Percentiles rank a stretch among this genome's conserved stretches.
phyloP scores from a whole-genome alignment of 2,329 filamentous ascomycete species.

The Paraphaeosphaeria sporulosa region DNA sequence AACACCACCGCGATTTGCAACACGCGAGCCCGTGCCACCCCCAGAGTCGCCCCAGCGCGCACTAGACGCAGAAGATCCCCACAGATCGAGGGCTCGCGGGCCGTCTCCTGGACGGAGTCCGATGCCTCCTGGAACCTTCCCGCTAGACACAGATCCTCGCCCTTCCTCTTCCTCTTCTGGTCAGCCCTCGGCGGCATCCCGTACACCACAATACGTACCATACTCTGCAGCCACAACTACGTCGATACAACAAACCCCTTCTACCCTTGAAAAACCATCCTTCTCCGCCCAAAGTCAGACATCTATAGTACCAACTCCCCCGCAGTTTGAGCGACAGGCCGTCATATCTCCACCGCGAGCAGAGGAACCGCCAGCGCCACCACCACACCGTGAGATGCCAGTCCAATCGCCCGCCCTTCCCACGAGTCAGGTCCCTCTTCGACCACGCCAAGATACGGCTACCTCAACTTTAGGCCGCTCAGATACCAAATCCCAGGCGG shows the following conservation, averaged over 20 bases:
- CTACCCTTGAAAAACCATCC: conserved; percentile 26
- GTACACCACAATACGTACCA: conserved; percentile 33
- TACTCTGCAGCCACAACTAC: conserved; percentile 24
- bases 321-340: conserved; percentile 30
- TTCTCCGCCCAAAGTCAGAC: conserved; percentile 27
- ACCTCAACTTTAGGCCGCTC: conserved; percentile 34
- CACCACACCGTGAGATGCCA: too few species aligned
- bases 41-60: conserved; percentile 24
- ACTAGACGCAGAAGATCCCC: conserved; percentile 36
- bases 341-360: conserved; percentile 19
- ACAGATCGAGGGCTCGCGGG: conserved; percentile 39
- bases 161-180: conserved; percentile 39
- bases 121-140: conserved; percentile 35
- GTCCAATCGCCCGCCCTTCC: conserved; percentile 19
- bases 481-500: conserved; percentile 41
- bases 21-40: conserved; percentile 19
- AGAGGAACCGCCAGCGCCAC: too few species aligned
- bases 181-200: conserved; percentile 34
- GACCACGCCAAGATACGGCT: conserved; percentile 28
- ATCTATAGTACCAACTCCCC: conserved; percentile 32
- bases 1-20: conserved; percentile 30
- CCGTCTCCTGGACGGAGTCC: conserved; percentile 38
- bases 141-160: conserved; percentile 35
- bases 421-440: conserved; percentile 23
- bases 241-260: conserved; percentile 26